Evolutionary conservation across 352 stramenopile genomes (phyloP).

Genomic region (Pythium pectinolyticum): DNA sequence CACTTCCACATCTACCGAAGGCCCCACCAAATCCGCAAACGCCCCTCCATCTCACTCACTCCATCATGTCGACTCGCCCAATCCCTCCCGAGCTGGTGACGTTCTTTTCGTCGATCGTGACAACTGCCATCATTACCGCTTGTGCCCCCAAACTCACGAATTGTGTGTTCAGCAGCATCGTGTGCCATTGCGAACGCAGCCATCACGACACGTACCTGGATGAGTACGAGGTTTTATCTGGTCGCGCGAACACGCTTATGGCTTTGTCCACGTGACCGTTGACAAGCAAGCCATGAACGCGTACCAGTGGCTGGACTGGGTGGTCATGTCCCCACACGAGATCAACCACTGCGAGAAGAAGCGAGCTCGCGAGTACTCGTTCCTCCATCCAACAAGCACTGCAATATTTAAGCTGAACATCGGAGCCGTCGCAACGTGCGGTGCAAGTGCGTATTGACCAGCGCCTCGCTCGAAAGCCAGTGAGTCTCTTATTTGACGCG

Average conservation of each 20-base stretch:
- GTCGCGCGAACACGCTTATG: background rate
- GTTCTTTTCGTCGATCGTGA: background rate
- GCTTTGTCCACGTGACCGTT: background rate
- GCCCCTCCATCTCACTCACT: no score
- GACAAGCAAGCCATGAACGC: background rate
- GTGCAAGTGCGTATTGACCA: background rate
- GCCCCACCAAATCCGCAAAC: no score
- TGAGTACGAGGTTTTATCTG: background rate
- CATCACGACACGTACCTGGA: background rate
- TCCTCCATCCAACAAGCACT: background rate
- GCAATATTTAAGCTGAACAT: background rate
- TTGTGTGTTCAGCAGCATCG: background rate
- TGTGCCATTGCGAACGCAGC: background rate
- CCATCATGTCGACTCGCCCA: no score
- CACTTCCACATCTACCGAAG: no score
- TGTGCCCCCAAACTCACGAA: background rate
- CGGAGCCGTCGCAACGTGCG: background rate
- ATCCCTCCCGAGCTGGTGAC: no score
- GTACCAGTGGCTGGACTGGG: background rate
- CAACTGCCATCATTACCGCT: background rate
- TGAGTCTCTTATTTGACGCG: background rate
- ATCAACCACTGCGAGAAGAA: background rate
- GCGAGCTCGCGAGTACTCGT: slow-evolving; percentile 1
- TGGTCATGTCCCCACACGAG: background rate
- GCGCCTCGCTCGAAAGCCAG: background rate